phyloP scores from a whole-genome alignment of 1,284 basidiomycete genomes.

The Cystobasidiaceae sp. region DNA sequence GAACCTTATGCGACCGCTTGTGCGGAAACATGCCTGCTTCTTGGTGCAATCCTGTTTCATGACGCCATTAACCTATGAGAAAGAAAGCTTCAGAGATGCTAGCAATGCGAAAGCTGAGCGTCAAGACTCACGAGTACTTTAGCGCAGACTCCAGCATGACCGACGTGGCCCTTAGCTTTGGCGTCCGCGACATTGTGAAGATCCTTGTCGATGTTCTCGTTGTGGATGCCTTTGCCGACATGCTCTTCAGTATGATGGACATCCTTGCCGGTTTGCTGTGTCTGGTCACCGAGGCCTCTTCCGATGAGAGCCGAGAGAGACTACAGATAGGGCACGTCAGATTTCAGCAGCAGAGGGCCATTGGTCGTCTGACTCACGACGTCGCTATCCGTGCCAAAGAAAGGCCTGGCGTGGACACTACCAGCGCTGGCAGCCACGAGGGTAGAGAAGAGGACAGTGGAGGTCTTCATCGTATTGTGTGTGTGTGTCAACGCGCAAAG shows the following conservation, averaged over 20 bases:
- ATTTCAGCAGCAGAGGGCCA: not conserved
- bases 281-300: not conserved
- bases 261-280: not conserved
- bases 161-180: not conserved
- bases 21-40: not conserved
- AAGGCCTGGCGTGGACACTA: slow-evolving; percentile 16
- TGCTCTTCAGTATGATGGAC: not conserved
- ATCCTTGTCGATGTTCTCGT: not conserved
- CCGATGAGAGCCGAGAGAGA: not conserved
- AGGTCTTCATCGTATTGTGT: slow-evolving; percentile 4
- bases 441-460: slow-evolving; percentile 11
- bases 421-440: slow-evolving; percentile 8
- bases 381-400: slow-evolving; percentile 11
- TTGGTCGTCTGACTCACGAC: not conserved
- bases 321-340: not conserved
- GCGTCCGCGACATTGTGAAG: not conserved
- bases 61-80: not conserved
- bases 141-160: not conserved
- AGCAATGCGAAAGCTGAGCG: not conserved
- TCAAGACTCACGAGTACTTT: not conserved
- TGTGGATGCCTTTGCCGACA: not conserved
- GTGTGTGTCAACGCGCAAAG: not conserved
- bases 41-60: not conserved
- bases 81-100: not conserved
- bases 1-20: not conserved